Evolutionary conservation across 2,329 filamentous ascomycete species (phyloP).

Genomic region (Trichoderma sp.): DNA sequence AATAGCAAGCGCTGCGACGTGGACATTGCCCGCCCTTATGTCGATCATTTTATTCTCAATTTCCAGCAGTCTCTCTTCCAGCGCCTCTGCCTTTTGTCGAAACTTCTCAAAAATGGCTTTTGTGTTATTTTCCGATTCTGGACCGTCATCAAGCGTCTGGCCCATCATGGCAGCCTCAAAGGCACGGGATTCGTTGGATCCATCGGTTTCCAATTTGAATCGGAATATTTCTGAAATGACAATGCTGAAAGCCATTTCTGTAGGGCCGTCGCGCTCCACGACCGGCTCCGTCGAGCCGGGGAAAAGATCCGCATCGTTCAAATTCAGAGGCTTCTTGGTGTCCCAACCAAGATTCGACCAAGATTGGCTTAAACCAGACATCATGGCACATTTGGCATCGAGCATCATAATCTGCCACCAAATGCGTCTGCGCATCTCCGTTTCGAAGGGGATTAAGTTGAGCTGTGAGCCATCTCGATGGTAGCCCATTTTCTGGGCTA

Average conservation of each 20-base stretch:
- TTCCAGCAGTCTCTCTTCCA: constrained; percentile 46
- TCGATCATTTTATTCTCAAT: constrained; percentile 55
- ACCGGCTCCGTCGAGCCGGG: constrained; percentile 54
- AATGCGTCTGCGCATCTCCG: constrained; percentile 66
- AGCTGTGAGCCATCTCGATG: constrained; percentile 61
- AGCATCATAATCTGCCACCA: constrained; percentile 67
- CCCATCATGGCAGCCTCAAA: constrained; percentile 54
- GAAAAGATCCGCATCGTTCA: constrained; percentile 61
- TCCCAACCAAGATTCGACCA: constrained; percentile 56
- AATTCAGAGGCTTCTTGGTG: constrained; percentile 56
- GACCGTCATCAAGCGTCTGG: constrained; percentile 38
- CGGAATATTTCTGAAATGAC: constrained; percentile 52
- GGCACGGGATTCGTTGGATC: constrained; percentile 44
- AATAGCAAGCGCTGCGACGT: constrained; percentile 51
- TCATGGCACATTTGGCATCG: constrained; percentile 57
- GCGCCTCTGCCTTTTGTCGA: constrained; percentile 41
- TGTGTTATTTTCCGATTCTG: constrained; percentile 25
- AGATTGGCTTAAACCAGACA: constrained; percentile 58
- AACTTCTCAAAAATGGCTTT: constrained; percentile 42
- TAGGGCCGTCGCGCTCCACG: constrained; percentile 55
- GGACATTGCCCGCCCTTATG: constrained; percentile 52
- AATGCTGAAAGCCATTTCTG: constrained; percentile 61
- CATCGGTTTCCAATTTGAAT: constrained; percentile 49
- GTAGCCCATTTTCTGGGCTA: constrained; percentile 68
- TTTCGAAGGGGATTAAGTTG: constrained; percentile 62